These are phyloP conservation scores for Neurospora sp. DNA, from an alignment of 495 filamentous ascomycete species.

Conservation along the genomic window DNA sequence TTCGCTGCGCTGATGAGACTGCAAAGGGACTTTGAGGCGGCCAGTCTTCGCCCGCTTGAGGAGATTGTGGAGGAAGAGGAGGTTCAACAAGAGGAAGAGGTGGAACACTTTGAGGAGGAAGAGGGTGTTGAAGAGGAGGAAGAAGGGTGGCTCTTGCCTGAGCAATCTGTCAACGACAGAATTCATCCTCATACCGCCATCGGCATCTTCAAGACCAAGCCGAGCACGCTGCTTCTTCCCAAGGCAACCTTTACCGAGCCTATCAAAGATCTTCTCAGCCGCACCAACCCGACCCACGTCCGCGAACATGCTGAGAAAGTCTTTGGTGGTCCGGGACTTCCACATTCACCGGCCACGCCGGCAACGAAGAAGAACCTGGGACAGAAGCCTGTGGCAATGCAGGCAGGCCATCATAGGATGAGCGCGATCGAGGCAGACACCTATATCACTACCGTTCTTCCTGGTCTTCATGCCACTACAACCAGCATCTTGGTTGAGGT, in stretches of 20 bases:
- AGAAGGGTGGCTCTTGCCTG: background rate
- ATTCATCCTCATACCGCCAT: constrained; percentile 57
- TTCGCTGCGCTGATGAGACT: constrained; percentile 39
- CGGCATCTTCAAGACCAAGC: constrained; percentile 55
- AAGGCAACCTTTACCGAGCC: constrained; percentile 55
- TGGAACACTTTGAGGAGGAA: constrained; percentile 18
- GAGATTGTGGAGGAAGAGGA: constrained; percentile 39
- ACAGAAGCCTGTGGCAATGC: constrained; percentile 60
- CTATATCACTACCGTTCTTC: constrained; percentile 68
- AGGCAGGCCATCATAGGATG: constrained; percentile 64
- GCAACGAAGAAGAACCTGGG: constrained; percentile 30
- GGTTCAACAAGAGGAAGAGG: constrained; percentile 24
- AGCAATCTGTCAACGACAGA: constrained; percentile 15
- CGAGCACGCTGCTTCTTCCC: constrained; percentile 63
- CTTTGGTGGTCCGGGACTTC: constrained; percentile 68
- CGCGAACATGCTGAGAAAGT: constrained; percentile 51
- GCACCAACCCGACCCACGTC: constrained; percentile 64
- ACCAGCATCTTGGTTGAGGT: constrained; percentile 72
- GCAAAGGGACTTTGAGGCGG: constrained; percentile 42
- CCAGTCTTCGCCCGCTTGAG: constrained; percentile 35
- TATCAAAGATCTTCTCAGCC: constrained; percentile 52
- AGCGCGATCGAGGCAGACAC: constrained; percentile 78
- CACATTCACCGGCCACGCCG: constrained; percentile 49
- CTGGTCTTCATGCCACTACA: constrained; percentile 65
- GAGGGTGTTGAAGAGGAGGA: constrained; percentile 22